Conservation (phyloP, 169 alveolate genomes). For the Cyclospora cayetanensis region DNA sequence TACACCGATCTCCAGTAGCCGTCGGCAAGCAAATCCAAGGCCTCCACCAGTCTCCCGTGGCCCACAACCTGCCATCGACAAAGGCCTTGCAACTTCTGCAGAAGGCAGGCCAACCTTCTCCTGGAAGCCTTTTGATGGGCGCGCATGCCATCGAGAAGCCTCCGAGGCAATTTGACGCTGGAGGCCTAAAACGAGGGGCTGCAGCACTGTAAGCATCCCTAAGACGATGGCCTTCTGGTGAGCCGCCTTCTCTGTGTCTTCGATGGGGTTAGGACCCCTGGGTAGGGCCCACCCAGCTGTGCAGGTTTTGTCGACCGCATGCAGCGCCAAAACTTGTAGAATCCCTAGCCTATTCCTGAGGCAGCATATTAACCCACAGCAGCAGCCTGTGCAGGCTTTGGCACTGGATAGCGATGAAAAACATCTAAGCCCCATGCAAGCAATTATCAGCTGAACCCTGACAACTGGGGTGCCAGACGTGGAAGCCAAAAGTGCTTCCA, state of each 20-base stretch:
- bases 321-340: not conserved
- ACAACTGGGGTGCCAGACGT: not conserved
- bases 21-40: not conserved
- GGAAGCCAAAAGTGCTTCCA: not conserved
- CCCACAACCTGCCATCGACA: not conserved
- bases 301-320: not conserved
- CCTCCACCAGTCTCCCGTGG: not conserved
- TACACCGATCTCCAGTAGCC: not conserved
- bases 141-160: not conserved
- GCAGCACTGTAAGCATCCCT: not conserved
- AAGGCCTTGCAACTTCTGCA: not conserved
- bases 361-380: not conserved
- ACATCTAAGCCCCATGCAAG: not conserved
- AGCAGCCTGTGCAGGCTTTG: too few species aligned
- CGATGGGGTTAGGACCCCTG: not conserved
- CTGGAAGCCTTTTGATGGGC: not conserved
- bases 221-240: too few species aligned
- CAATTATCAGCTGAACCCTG: not conserved
- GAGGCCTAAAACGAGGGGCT: not conserved
- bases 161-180: not conserved
- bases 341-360: not conserved
- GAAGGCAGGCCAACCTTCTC: not conserved
- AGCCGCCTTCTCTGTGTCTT: too few species aligned
- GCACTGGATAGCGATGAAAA: too few species aligned
- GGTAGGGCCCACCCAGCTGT: not conserved